Percentiles rank a stretch among this genome's conserved stretches.
Evolutionary conservation across 2,329 filamentous ascomycete species (phyloP).

Genomic region (Exserohilum turcica): DNA sequence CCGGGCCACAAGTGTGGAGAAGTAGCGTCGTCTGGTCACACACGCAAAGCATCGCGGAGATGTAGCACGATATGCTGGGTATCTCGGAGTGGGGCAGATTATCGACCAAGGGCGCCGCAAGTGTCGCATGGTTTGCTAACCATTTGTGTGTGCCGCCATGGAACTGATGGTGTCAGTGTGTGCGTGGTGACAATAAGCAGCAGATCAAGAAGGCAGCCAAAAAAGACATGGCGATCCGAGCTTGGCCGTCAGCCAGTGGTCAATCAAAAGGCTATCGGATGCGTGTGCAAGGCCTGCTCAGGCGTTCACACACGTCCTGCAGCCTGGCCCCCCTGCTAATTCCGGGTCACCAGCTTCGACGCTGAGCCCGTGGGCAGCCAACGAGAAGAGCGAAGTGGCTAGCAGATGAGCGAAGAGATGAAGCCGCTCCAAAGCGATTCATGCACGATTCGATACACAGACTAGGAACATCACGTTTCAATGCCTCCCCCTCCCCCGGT

Average conservation of each 20-base stretch:
- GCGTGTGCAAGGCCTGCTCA: constrained; percentile 19
- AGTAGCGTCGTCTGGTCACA: constrained; percentile 22
- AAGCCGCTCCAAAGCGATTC: constrained; percentile 30
- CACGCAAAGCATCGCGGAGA: constrained; percentile 24
- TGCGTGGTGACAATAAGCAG: constrained; percentile 35
- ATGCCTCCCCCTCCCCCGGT: constrained; percentile 31
- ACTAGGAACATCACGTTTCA: constrained; percentile 31
- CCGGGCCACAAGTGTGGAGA: constrained; percentile 6
- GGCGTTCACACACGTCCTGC: constrained; percentile 11
- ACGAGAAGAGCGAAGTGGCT: constrained; percentile 24
- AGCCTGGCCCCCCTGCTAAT: constrained; percentile 35
- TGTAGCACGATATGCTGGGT: constrained; percentile 28
- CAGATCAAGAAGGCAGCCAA: constrained; percentile 26
- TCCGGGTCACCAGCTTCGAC: constrained; percentile 30
- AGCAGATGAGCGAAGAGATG: constrained; percentile 22
- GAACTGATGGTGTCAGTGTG: constrained; percentile 39
- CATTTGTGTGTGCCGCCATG: constrained; percentile 29
- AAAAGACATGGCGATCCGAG: constrained; percentile 21
- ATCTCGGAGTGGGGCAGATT: constrained; percentile 36
- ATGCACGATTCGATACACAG: constrained; percentile 29
- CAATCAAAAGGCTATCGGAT: constrained; percentile 32
- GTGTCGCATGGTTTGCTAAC: constrained; percentile 35
- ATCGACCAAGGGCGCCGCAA: constrained; percentile 30
- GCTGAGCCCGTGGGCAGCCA: constrained; percentile 31
- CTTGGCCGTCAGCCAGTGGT: constrained; percentile 29